These are phyloP conservation scores for Serendipita indica DNA, from an alignment of 768 basidiomycete genomes.

Conservation along the genomic window DNA sequence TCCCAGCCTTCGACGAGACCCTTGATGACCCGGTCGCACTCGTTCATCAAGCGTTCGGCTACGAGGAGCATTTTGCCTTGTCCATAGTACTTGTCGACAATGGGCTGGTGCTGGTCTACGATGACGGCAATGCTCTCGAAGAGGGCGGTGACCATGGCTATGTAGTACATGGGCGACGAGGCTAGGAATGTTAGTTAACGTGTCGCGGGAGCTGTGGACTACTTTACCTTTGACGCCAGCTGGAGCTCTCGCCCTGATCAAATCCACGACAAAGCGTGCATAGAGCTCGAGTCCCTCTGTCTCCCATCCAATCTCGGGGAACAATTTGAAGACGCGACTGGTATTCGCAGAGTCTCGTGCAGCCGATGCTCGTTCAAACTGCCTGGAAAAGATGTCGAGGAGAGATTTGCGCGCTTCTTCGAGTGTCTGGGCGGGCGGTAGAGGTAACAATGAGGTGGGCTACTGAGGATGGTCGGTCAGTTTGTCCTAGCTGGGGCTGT, in stretches of 20 bases:
- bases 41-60: constrained; percentile 57
- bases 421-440: constrained; percentile 74
- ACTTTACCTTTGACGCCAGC: constrained; percentile 64
- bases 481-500: constrained; percentile 10
- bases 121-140: constrained; percentile 94
- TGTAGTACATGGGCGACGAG: constrained; percentile 83
- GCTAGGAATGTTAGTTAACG: constrained; percentile 33
- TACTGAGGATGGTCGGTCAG: constrained; percentile 22
- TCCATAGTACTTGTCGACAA: constrained; percentile 98
- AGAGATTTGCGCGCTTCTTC: constrained; percentile 59
- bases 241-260: constrained; percentile 66
- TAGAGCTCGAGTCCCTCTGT: constrained; percentile 82
- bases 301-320: constrained; percentile 92
- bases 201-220: not conserved
- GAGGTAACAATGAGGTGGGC: constrained; percentile 82
- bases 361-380: constrained; percentile 70
- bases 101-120: constrained; percentile 91
- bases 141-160: constrained; percentile 75
- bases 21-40: constrained; percentile 74
- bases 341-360: constrained; percentile 73
- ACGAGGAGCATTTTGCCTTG: constrained; percentile 71
- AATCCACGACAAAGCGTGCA: constrained; percentile 80
- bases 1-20: constrained; percentile 73
- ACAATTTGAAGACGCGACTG: constrained; percentile 91
- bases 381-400: constrained; percentile 57